These are phyloP conservation scores for Neostapfia colusana DNA, from an alignment of 176 grass and related monocot species.

Conservation along the genomic window DNA sequence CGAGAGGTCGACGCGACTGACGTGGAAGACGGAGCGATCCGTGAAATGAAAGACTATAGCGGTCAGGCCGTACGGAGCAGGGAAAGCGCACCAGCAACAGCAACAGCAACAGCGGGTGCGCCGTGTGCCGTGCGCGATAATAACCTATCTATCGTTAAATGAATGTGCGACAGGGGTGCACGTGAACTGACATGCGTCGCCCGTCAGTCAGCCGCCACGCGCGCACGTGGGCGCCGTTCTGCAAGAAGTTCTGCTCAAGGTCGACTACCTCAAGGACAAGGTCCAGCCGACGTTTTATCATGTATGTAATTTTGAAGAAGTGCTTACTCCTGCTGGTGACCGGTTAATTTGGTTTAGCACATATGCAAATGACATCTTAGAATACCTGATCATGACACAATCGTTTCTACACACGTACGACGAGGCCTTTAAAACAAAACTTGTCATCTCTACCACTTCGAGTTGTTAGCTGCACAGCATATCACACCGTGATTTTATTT, in stretches of 20 bases:
- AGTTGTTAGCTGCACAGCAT: constrained; percentile 57
- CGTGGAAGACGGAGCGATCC: not conserved
- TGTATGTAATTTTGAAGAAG: not conserved
- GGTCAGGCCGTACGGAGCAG: not conserved
- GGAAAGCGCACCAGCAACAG: not conserved
- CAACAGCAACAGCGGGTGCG: not conserved
- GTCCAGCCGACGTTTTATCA: too few relatives aligned
- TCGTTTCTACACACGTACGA: constrained; percentile 49
- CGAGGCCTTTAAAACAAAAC: constrained; percentile 38
- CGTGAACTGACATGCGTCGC: too few relatives aligned
- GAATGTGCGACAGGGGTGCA: too few relatives aligned
- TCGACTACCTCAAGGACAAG: too few relatives aligned
- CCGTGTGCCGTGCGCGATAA: too few relatives aligned
- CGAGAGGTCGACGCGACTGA: not conserved
- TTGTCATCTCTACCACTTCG: constrained; percentile 50
- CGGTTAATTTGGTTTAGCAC: not conserved
- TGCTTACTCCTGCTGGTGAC: not conserved
- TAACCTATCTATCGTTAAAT: too few relatives aligned
- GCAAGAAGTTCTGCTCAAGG: too few relatives aligned
- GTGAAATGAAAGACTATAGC: not conserved
- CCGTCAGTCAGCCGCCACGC: too few relatives aligned
- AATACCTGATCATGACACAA: not conserved
- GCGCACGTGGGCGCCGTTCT: too few relatives aligned
- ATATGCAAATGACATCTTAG: not conserved
- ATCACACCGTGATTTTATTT: too few relatives aligned